These are phyloP conservation scores for Lunularia cruciata DNA, from an alignment of 225 moss, liverwort and hornwort species.

Conservation along the genomic window DNA sequence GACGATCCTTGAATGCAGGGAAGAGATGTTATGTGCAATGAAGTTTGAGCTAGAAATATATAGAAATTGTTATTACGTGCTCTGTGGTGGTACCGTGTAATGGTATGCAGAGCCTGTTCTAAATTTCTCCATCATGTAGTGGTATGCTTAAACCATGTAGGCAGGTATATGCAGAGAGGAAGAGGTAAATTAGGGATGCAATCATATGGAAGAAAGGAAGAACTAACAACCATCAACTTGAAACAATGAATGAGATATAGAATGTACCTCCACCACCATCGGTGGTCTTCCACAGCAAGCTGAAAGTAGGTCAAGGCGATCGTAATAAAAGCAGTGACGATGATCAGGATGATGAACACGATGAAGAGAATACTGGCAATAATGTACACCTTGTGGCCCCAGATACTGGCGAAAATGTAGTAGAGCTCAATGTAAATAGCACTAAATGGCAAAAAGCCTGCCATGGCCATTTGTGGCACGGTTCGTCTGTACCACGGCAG, in stretches of 20 bases:
- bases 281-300: slow-evolving; percentile 96
- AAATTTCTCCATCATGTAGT: neutral
- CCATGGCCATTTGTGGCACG: slow-evolving; percentile 97
- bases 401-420: slow-evolving; percentile 93
- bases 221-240: neutral
- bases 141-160: neutral
- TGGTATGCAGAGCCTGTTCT: neutral
- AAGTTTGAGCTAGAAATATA: too few species aligned
- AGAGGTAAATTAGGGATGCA: too few species aligned
- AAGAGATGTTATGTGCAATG: too few species aligned
- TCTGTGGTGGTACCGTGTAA: neutral
- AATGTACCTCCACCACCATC: slow-evolving; percentile 99
- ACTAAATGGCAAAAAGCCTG: slow-evolving; percentile 94
- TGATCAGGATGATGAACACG: slow-evolving; percentile 95
- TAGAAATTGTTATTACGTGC: too few species aligned
- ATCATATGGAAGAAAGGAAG: neutral
- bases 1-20: too few species aligned
- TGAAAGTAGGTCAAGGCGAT: slow-evolving; percentile 97
- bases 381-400: slow-evolving; percentile 94
- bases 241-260: neutral
- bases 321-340: slow-evolving; percentile 94
- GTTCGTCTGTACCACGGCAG: slow-evolving; percentile 94
- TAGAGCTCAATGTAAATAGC: slow-evolving; percentile 97
- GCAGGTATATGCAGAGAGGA: too few species aligned
- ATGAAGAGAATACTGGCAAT: slow-evolving; percentile 97